Base-by-base conservation (phyloP, 768 basidiomycete species). In the Leccinum aurantiacum region DNA sequence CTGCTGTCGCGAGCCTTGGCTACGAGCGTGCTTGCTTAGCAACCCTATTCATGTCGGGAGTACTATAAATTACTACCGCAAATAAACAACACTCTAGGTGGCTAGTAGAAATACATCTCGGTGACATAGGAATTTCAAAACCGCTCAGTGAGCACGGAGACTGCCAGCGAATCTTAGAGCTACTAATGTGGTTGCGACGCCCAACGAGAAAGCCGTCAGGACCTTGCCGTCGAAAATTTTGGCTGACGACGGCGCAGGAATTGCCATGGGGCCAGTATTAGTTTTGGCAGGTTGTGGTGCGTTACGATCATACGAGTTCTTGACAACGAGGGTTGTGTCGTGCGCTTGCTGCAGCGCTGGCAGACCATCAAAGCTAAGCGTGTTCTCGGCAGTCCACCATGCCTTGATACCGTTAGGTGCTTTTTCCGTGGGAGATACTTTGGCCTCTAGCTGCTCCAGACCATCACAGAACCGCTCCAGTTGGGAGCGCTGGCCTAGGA, bases 361-460 rank as follows among this genome's bases (percentile, higher is more conserved):
- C 7, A 88, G 76, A 9, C 85, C 85, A 61, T 88, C 85, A 19
- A 87, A 64, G 58, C 85, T 86, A 37, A 64, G 69, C 7, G 72
- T 38, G 63, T 89, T 89, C 53, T 78, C 74, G 8, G 66, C 67
- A 19, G 66, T 67, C 86, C 86, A 88, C 75, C 84, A 88, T 3
- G 75, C 67, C 65, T 78, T 82, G 65, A 88, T 76, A 2, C 84
- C 86, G 3, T 78, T 75, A 4, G 57, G 35, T 25, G 77, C 44
- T 73, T 69, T 59, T 63, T 65, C 41, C 61, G 54, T 54, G 22
- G 62, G 65, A 10, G 54, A 11, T 13, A 63, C 58, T 47, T 54
- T 53, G 35, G 73, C 71, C 62, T 86, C 84, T 3, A 66, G 62
- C 0, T 55, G 54, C 68, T 88, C 86, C 55, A 79, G 76, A 60